Evolutionary conservation across 805 yeast genomes (phyloP), one percentile per base, ranked within the genome.

Genomic region (Yarrowia deformans): DNA sequence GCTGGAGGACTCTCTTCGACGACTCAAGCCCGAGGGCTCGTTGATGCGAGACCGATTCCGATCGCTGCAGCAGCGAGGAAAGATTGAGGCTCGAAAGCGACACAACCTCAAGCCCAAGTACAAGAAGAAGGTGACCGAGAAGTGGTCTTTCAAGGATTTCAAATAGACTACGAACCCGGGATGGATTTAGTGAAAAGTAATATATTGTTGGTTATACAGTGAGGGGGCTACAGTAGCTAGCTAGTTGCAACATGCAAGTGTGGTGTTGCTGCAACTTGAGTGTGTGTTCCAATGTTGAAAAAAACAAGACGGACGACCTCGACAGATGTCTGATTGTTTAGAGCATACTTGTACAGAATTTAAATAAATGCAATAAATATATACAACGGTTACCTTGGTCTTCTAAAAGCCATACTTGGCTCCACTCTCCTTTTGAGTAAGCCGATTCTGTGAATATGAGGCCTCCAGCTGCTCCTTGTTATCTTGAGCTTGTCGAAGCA

Each of bases 101-200:
- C 87, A 85, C 70, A 83, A 83, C 72, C 87, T 86, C 77, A 86
- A 82, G 77, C 85, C 89, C 76, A 88, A 86, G 77, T 89, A 88
- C 75, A 83, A 87, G 73, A 89, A 84, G 70, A 91, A 90, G 82
- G 80, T 90, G 71, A 90, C 97, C 39, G 97, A 94, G 79, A 94
- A 93, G 80, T 92, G 97, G 96, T 85, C 93, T 42, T 91, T 90
- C 81, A 94, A 94, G 81, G 97, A 94, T 80, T 91, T 90, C 69
- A 74, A 74, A 67, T 70, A 67, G 50, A 23, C 8, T 35, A 19
- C 14, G 14, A 34, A 6, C 29, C 29, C 29, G n/a, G 54, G 35
- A 48, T 32, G 23, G 48, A 42, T n/a, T 40, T 42, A 42, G 48
- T 43, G n/a, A 23, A 46, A 23, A 48, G 37, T 32, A 32, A 49